These are phyloP conservation scores for Penicillium simplicissimum DNA, from an alignment of 495 filamentous ascomycete species.

Conservation along the genomic window DNA sequence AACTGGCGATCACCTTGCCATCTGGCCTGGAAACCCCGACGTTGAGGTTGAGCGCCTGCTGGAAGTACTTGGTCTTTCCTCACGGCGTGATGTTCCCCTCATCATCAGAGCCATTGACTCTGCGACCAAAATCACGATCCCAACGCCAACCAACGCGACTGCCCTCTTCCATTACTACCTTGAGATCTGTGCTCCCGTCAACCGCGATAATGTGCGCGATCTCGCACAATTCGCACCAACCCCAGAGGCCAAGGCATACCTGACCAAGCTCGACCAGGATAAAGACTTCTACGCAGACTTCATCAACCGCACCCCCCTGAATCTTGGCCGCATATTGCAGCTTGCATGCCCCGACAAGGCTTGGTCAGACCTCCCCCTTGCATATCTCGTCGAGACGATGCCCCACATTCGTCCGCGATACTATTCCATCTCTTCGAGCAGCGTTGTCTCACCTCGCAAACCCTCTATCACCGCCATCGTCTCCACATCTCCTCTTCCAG, in stretches of 20 bases:
- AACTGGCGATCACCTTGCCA: slow-evolving; percentile 74
- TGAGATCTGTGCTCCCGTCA: slow-evolving; percentile 50
- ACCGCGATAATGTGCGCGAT: slow-evolving; percentile 41
- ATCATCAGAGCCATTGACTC: slow-evolving; percentile 35
- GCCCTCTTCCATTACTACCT: slow-evolving; percentile 50
- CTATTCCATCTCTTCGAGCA: slow-evolving; percentile 57
- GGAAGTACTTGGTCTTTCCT: slow-evolving; percentile 34
- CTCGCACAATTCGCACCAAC: slow-evolving; percentile 50
- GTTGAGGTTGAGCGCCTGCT: slow-evolving; percentile 47
- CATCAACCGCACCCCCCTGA: slow-evolving; percentile 38
- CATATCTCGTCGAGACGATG: slow-evolving; percentile 48
- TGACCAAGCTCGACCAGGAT: slow-evolving; percentile 35
- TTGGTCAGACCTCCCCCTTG: slow-evolving; percentile 46
- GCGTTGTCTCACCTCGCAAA: slow-evolving; percentile 43
- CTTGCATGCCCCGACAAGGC: slow-evolving; percentile 22
- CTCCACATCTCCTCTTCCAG: slow-evolving; percentile 28
- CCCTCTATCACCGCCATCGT: slow-evolving; percentile 48
- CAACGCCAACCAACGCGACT: slow-evolving; percentile 43
- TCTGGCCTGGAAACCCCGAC: slow-evolving; percentile 68
- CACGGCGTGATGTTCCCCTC: slow-evolving; percentile 30
- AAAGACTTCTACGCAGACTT: slow-evolving; percentile 37
- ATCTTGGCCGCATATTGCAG: slow-evolving; percentile 42
- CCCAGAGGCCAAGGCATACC: slow-evolving; percentile 34
- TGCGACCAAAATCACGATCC: slow-evolving; percentile 39
- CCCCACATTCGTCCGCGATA: slow-evolving; percentile 47